Evolutionary conservation across 208 protist genomes (phyloP).

Genomic region (Leishmania martiniquensis): DNA sequence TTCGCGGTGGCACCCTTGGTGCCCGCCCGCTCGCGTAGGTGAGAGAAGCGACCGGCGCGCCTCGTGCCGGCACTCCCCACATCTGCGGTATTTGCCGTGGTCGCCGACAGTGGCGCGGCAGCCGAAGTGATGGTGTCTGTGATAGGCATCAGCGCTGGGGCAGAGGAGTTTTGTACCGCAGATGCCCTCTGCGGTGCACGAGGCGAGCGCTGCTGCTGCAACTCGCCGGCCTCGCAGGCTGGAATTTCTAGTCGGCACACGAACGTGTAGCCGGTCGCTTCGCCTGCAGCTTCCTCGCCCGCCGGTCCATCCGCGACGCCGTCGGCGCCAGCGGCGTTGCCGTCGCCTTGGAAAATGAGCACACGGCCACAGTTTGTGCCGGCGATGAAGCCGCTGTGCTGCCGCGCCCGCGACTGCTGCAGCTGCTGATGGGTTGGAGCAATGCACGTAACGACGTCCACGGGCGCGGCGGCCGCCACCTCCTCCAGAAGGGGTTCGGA

Average conservation of each 20-base stretch:
- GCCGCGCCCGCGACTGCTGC: not conserved
- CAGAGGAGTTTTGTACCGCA: not conserved
- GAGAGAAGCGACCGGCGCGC: constrained; percentile 6
- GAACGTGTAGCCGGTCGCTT: constrained; percentile 21
- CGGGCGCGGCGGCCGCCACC: not conserved
- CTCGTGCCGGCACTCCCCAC: not conserved
- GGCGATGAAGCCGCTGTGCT: constrained; percentile 63
- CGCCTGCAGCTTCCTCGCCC: constrained; percentile 3
- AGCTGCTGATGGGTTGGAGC: constrained; percentile 26
- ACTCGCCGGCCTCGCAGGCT: constrained; percentile 20
- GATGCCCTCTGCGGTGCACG: not conserved
- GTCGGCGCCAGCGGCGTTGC: not conserved
- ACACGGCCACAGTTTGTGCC: constrained; percentile 73
- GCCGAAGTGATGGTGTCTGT: not conserved
- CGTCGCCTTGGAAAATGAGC: constrained; percentile 66
- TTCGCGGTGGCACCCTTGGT: not conserved
- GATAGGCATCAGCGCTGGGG: constrained; percentile 8
- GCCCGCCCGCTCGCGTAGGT: constrained; percentile 3
- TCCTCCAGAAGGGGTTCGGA: not conserved
- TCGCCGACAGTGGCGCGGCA: not conserved
- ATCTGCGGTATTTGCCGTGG: not conserved
- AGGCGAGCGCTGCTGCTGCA: not conserved
- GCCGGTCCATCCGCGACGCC: not conserved
- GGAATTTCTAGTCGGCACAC: constrained; percentile 30
- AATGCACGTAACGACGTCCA: constrained; percentile 48